Percentiles rank a stretch among this genome's conserved stretches.
Evolutionary conservation across 2,329 filamentous ascomycete genomes (phyloP).

Genomic region (Ascochyta koolunga): DNA sequence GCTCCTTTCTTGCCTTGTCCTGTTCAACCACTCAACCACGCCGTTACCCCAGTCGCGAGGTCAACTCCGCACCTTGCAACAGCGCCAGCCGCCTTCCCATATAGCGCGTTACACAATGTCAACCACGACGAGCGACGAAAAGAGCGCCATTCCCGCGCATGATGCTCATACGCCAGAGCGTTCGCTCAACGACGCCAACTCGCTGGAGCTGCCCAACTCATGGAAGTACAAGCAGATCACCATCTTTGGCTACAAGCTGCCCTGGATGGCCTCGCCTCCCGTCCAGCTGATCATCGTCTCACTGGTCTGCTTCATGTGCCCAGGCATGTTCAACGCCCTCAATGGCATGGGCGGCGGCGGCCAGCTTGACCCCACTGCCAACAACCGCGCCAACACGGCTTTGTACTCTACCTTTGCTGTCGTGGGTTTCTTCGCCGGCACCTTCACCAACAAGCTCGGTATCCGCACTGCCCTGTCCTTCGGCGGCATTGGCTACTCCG

Average conservation of each 20-base stretch:
- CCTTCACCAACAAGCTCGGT: conserved; percentile 77
- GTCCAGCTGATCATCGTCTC: conserved; percentile 57
- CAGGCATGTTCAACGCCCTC: conserved; percentile 61
- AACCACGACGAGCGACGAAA: conserved; percentile 28
- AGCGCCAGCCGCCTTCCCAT: neutral
- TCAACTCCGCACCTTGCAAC: conserved; percentile 6
- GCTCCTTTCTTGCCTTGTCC: neutral
- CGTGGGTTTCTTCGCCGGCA: conserved; percentile 69
- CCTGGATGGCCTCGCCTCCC: conserved; percentile 58
- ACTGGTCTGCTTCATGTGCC: conserved; percentile 61
- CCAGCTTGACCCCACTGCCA: conserved; percentile 57
- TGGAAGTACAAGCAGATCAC: conserved; percentile 56
- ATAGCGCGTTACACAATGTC: conserved; percentile 30
- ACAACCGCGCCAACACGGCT: conserved; percentile 72
- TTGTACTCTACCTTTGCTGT: conserved; percentile 75
- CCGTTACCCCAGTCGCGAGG: conserved; percentile 4
- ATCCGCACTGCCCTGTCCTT: conserved; percentile 71
- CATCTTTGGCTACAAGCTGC: conserved; percentile 51
- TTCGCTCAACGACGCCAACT: conserved; percentile 39
- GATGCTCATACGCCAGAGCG: conserved; percentile 38
- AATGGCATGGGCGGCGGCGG: conserved; percentile 59
- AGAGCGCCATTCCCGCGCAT: conserved; percentile 26
- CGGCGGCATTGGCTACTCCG: conserved; percentile 76
- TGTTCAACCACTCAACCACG: conserved; percentile 9
- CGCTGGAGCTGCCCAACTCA: conserved; percentile 48